Conservation (phyloP, 768 basidiomycete genomes). For the Kwoniella heveanensis region DNA sequence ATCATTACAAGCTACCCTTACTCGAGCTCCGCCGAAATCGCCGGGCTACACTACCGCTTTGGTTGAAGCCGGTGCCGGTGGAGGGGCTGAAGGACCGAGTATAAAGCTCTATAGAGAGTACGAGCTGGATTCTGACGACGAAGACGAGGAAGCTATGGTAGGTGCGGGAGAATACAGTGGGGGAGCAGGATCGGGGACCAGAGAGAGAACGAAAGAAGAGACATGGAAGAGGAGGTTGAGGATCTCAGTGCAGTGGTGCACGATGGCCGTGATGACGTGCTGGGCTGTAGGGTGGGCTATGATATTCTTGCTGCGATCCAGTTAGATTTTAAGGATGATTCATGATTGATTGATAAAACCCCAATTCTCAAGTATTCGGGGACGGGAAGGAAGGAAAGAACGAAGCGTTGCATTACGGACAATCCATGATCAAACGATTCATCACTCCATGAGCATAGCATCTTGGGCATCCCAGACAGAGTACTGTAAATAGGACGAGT, state of each 20-base stretch:
- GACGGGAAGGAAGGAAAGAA: no score
- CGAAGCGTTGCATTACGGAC: no score
- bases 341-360: no score
- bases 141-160: constrained; percentile 26
- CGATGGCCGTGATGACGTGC: constrained; percentile 18
- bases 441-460: no score
- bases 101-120: constrained; percentile 34
- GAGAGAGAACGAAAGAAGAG: constrained; percentile 6
- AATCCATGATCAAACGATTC: no score
- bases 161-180: background rate
- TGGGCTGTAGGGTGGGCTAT: constrained; percentile 27
- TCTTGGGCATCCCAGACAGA: no score
- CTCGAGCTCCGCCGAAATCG: background rate
- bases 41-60: background rate
- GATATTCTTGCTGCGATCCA: constrained; percentile 22
- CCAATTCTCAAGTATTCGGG: no score
- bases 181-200: no score
- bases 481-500: no score
- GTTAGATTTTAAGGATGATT: no score
- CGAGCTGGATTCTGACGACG: constrained; percentile 33
- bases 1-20: constrained; percentile 6
- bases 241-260: constrained; percentile 27
- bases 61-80: background rate
- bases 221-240: constrained; percentile 37
- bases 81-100: constrained; percentile 2